Conservation (phyloP, 345 rosid species). For the Sisymbrium irio region DNA sequence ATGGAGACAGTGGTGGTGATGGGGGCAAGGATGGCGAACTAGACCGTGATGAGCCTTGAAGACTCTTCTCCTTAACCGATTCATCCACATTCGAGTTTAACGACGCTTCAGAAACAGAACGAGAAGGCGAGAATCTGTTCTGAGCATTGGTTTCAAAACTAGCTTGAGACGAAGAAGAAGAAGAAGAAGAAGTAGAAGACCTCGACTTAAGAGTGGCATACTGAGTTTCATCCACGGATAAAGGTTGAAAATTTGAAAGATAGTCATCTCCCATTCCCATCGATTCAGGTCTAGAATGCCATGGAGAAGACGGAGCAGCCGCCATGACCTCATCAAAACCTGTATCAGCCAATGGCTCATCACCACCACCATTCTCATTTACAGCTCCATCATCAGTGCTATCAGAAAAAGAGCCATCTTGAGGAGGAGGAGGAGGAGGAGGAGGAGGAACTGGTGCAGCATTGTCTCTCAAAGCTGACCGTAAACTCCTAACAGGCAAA, state of each 20-base stretch:
- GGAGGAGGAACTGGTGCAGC: neutral
- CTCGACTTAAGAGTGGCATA: conserved; percentile 40
- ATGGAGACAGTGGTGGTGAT: conserved; percentile 18
- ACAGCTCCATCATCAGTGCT: conserved; percentile 26
- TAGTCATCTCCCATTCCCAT: conserved; percentile 39
- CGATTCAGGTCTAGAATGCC: conserved; percentile 47
- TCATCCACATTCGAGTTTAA: conserved; percentile 43
- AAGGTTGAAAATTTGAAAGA: conserved; percentile 50
- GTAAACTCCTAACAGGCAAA: conserved; percentile 79
- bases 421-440: neutral
- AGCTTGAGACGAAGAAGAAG: conserved; percentile 47
- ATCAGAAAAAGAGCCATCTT: conserved; percentile 14
- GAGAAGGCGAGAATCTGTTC: conserved; percentile 43
- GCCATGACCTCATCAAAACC: conserved; percentile 33
- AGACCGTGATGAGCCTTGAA: conserved; percentile 35
- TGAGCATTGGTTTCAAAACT: conserved; percentile 46
- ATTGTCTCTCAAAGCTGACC: conserved; percentile 43
- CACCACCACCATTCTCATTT: conserved; percentile 40
- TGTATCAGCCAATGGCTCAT: conserved; percentile 38
- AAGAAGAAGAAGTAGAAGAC: conserved; percentile 44
- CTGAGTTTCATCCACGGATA: conserved; percentile 60
- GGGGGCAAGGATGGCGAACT: conserved; percentile 29
- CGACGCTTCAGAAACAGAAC: conserved; percentile 40
- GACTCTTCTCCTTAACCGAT: conserved; percentile 37
- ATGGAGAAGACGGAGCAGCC: conserved; percentile 39